Evolutionary conservation across 2,329 filamentous ascomycete species (phyloP).

Genomic region (Pseudohalonectria lignicola): DNA sequence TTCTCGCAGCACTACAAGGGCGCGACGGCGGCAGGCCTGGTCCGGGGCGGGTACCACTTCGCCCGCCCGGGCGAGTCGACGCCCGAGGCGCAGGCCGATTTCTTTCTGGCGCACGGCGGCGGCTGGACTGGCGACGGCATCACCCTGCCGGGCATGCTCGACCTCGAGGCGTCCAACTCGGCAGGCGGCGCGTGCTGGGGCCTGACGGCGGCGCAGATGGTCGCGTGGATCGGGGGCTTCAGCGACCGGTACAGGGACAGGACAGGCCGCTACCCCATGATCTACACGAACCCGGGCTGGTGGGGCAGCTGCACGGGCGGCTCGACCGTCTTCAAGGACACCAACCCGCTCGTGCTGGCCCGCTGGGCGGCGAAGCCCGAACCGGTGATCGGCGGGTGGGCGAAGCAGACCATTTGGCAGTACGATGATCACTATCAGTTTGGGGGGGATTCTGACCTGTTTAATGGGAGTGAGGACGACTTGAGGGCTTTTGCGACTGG

Average conservation of each 20-base stretch:
- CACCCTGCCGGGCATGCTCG: slow-evolving; percentile 46
- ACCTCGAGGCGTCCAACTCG: slow-evolving; percentile 35
- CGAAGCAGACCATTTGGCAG: slow-evolving; percentile 44
- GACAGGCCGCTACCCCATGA: slow-evolving; percentile 36
- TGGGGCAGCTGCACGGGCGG: slow-evolving; percentile 42
- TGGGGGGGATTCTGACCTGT: slow-evolving; percentile 42
- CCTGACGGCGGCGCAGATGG: slow-evolving; percentile 31
- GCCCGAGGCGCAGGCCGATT: slow-evolving; percentile 36
- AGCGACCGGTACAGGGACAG: slow-evolving; percentile 33
- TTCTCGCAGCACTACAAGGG: slow-evolving; percentile 38
- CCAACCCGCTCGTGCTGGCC: slow-evolving; percentile 36
- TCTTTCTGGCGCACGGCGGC: slow-evolving; percentile 40
- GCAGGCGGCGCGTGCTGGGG: slow-evolving; percentile 30
- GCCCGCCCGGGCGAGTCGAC: slow-evolving; percentile 32
- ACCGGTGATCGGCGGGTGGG: slow-evolving; percentile 38
- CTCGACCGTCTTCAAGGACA: slow-evolving; percentile 29
- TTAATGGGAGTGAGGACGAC: too few species aligned
- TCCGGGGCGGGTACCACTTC: slow-evolving; percentile 47
- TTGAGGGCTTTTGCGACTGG: too few species aligned
- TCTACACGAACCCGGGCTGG: slow-evolving; percentile 42
- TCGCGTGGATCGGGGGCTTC: slow-evolving; percentile 42
- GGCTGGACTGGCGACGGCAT: slow-evolving; percentile 41
- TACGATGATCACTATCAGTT: slow-evolving; percentile 33
- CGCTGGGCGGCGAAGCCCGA: slow-evolving; percentile 28
- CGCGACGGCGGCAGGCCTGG: slow-evolving; percentile 37